A percentile compares a stretch with the other conserved stretches of the same genome.
Evolutionary conservation across 139 green algal genomes (phyloP).

Genomic region (Picochlorum sp.): DNA sequence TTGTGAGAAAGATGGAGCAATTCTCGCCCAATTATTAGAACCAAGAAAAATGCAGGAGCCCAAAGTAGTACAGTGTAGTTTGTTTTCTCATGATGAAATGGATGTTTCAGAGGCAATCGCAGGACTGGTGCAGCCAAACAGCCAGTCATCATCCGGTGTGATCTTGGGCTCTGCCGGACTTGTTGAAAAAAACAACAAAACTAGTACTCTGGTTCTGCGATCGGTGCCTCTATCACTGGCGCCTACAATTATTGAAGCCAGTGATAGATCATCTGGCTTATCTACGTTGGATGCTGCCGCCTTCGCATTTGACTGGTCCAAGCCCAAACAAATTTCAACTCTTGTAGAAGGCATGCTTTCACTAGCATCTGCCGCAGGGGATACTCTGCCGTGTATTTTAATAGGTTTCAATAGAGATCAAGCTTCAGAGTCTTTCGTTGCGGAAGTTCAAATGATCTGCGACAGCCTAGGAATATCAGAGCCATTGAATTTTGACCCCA

Average conservation of each 20-base stretch:
- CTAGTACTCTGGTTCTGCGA: conserved; percentile 13
- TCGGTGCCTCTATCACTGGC: conserved; percentile 6
- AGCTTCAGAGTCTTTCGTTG: conserved; percentile 3
- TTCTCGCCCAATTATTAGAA: not conserved
- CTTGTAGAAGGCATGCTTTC: conserved; percentile 23
- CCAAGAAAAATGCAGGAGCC: not conserved
- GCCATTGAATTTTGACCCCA: conserved; percentile 10
- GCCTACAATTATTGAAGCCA: conserved; percentile 5
- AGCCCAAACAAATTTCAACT: conserved; percentile 23
- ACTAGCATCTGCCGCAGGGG: conserved; percentile 27
- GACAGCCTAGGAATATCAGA: conserved; percentile 21
- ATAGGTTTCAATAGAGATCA: conserved; percentile 48
- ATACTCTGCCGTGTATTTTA: conserved; percentile 55
- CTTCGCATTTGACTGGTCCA: conserved; percentile 55
- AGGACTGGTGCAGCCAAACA: not conserved
- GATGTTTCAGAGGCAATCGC: conserved; percentile 33
- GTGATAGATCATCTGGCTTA: conserved; percentile 12
- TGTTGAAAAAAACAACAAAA: not conserved
- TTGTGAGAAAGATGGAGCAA: not conserved
- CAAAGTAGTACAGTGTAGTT: conserved; percentile 38
- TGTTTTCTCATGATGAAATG: conserved; percentile 36
- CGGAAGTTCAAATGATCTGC: conserved; percentile 19
- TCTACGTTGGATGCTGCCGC: conserved; percentile 40
- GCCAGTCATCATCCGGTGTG: conserved; percentile 7
- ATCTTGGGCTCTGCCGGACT: not conserved